Evolutionary conservation across 345 rosid species (phyloP), one percentile per base, ranked within the genome.

Genomic region (Hibiscus syriacus): DNA sequence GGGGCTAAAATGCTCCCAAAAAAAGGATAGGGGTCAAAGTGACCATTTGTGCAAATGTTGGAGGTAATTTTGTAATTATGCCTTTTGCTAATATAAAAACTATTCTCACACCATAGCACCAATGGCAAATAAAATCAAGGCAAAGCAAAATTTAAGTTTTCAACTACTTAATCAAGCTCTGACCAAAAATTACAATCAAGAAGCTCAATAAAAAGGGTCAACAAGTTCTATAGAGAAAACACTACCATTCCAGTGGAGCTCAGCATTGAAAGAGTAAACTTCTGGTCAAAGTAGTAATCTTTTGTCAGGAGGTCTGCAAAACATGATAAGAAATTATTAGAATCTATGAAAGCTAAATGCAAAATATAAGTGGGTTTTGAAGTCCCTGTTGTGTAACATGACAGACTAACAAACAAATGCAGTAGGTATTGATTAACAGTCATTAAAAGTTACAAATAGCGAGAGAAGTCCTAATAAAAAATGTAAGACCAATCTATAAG

Each of bases 281-380:
- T 90, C 71, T 90, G 87, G 75, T 86, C 95, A 68, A 82, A 85
- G 79, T 78, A 72, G 74, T 86, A 88, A 71, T 88, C 97, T 79
- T 88, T 88, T 75, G 73, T 80, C 72, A 90, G 67, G 32, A 90
- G 85, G 70, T 86, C 95, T 86, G 90, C 86, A 80, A 60, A 25
- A 38, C 39, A 71, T 69, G 38, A 48, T 14, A 45, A 53, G 55
- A 29, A 70, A 66, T 30, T 11, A 58, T 48, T 45, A 55, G 45
- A 71, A 68, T 32, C 34, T 13, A 43, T 17, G 11, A 25, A 25
- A 54, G 43, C 9, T 7, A 49, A 68, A 8, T 13, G 36, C 50
- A 16, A n/a, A 76, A 55, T 5, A 39, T 12, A 6, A 14, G 2
- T 17, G 29, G 20, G 60, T 69, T 14, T 57, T 12, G 25, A 36